Percentiles rank a stretch among this genome's conserved stretches.
Conservation (phyloP, 805 yeast species). For the Blastobotrys attinorum region DNA sequence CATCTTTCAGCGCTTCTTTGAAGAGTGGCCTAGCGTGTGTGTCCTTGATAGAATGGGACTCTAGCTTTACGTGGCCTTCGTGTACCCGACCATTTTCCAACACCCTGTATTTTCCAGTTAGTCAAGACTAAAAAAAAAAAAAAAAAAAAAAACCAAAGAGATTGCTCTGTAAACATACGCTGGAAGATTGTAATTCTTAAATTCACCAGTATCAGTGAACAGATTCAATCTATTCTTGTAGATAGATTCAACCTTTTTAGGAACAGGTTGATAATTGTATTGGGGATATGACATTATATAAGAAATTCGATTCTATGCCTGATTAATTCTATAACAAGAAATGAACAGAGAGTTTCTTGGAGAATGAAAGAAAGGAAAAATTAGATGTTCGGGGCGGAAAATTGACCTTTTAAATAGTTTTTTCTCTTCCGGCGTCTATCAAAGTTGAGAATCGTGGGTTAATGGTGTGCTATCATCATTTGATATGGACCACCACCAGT, state of each 20-base stretch:
- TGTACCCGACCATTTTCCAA: constrained; percentile 7
- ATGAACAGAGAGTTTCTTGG: no score
- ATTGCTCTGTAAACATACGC: constrained; percentile 30
- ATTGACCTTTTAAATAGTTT: no score
- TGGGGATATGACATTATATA: constrained; percentile 27
- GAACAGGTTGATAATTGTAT: constrained; percentile 47
- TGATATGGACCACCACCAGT: no score
- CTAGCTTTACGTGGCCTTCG: constrained; percentile 38
- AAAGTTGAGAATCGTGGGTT: no score
- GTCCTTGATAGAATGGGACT: constrained; percentile 67
- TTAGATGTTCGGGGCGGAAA: neutral
- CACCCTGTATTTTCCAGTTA: neutral
- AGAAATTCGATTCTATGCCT: neutral
- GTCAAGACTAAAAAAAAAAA: no score
- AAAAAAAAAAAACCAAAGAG: no score
- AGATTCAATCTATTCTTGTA: constrained; percentile 66
- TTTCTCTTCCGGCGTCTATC: no score
- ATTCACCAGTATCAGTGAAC: constrained; percentile 74
- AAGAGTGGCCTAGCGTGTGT: constrained; percentile 53
- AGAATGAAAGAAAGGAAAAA: neutral
- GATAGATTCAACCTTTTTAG: constrained; percentile 70
- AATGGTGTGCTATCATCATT: no score
- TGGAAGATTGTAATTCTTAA: constrained; percentile 63
- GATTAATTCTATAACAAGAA: neutral
- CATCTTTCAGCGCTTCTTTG: constrained; percentile 35